These are phyloP conservation scores for Ogataea ramenticola DNA, from an alignment of 805 yeast species.

Conservation along the genomic window DNA sequence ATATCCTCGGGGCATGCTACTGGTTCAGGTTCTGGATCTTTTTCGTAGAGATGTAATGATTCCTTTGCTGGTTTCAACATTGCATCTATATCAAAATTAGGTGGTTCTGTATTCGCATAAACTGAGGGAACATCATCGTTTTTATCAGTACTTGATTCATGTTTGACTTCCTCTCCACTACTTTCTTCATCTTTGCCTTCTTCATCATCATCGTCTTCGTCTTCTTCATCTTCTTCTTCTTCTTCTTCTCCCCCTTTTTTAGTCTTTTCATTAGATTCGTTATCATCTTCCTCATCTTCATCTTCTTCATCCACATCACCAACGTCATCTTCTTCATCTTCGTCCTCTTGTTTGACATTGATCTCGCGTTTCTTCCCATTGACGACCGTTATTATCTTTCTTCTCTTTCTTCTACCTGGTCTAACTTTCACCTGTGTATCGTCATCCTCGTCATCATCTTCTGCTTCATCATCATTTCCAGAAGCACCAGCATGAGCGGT, in stretches of 20 bases:
- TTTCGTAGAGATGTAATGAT: slow-evolving; percentile 15
- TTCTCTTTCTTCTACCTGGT: slow-evolving; percentile 13
- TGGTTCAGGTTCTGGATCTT: slow-evolving; percentile 64
- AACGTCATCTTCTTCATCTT: slow-evolving; percentile 2
- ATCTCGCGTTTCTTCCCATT: slow-evolving; percentile 17
- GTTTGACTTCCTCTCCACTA: slow-evolving; percentile 1
- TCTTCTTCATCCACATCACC: slow-evolving; percentile 2
- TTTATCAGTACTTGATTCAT: slow-evolving; percentile 9
- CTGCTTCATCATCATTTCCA: neutral
- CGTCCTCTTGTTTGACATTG: slow-evolving; percentile 2
- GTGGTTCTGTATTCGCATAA: slow-evolving; percentile 16
- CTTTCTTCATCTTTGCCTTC: slow-evolving; percentile 5
- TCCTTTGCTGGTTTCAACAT: slow-evolving; percentile 14
- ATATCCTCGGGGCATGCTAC: slow-evolving; percentile 62
- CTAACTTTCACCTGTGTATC: slow-evolving; percentile 12
- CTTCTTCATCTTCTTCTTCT: slow-evolving; percentile 2
- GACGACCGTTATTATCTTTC: slow-evolving; percentile 13
- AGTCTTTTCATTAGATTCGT: neutral
- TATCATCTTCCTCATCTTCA: slow-evolving; percentile 5
- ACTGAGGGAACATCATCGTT: slow-evolving; percentile 37
- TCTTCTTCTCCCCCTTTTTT: slow-evolving; percentile 9
- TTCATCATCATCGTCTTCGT: slow-evolving; percentile 1
- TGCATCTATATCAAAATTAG: slow-evolving; percentile 13
- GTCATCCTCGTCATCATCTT: slow-evolving; percentile 3
- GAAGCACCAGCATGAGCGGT: too few species aligned